Percentiles rank a stretch among this genome's conserved stretches.
Evolutionary conservation across 176 grass and related monocot species (phyloP).

Genomic region (Oryza glumipatula): DNA sequence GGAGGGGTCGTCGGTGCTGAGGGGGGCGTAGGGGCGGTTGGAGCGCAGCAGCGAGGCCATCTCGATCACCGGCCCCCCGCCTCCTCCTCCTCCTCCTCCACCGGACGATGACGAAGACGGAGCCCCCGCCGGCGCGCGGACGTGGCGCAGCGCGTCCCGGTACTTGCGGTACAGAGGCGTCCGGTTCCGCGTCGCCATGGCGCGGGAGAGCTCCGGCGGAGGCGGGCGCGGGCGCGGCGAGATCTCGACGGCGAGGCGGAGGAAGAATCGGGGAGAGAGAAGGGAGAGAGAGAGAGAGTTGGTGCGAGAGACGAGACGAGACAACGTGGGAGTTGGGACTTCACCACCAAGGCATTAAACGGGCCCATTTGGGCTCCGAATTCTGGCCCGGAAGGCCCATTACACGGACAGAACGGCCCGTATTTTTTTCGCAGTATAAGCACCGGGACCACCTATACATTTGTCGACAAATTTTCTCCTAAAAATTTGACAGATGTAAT

Average conservation of each 20-base stretch:
- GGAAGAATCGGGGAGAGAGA: not conserved
- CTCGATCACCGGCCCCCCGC: constrained; percentile 80
- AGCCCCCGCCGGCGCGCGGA: constrained; percentile 56
- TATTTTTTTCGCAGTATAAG: too few relatives aligned
- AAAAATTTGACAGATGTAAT: too few relatives aligned
- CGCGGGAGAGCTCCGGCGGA: not conserved
- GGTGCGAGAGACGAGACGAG: constrained; percentile 25
- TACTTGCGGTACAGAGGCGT: constrained; percentile 92
- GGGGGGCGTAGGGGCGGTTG: constrained; percentile 76
- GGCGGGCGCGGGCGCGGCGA: not conserved
- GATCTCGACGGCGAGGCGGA: constrained; percentile 44
- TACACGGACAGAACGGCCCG: too few relatives aligned
- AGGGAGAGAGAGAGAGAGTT: constrained; percentile 21
- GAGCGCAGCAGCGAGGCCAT: constrained; percentile 76
- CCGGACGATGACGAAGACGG: constrained; percentile 36
- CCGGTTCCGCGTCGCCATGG: constrained; percentile 93
- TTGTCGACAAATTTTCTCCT: too few relatives aligned
- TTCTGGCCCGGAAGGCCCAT: not conserved
- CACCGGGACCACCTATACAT: too few relatives aligned
- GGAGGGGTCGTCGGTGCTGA: constrained; percentile 92
- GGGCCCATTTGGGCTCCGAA: not conserved
- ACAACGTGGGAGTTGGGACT: constrained; percentile 27
- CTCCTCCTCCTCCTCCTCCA: not conserved
- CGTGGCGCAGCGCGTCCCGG: constrained; percentile 87
- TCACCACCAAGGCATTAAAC: constrained; percentile 30